Evolutionary conservation across 1,284 basidiomycete species (phyloP).

Genomic region (Dichomitus squalens): DNA sequence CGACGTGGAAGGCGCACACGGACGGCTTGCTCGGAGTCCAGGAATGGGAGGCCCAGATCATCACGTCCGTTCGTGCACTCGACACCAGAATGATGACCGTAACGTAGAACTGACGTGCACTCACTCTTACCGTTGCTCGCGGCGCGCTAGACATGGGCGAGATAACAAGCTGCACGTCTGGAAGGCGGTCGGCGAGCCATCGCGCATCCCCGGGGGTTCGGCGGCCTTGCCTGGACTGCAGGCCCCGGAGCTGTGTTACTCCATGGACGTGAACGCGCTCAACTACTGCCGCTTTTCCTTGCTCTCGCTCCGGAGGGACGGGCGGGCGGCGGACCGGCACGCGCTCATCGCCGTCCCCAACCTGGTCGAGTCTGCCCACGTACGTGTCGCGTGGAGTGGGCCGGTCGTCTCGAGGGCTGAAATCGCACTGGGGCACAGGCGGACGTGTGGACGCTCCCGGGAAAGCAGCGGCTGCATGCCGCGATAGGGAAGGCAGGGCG

Average conservation of each 20-base stretch:
- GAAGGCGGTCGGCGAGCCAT: slow-evolving; percentile 50
- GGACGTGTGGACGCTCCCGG: slow-evolving; percentile 78
- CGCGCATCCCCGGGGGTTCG: slow-evolving; percentile 53
- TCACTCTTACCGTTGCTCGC: not conserved
- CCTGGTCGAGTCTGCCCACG: slow-evolving; percentile 83
- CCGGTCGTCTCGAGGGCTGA: not conserved
- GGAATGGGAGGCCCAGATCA: slow-evolving; percentile 64
- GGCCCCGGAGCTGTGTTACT: slow-evolving; percentile 57
- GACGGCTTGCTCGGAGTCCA: slow-evolving; percentile 76
- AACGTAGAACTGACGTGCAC: not conserved
- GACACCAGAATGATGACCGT: too few species aligned
- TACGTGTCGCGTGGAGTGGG: slow-evolving; percentile 37
- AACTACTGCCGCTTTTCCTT: slow-evolving; percentile 88
- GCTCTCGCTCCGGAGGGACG: slow-evolving; percentile 29
- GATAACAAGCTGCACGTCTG: slow-evolving; percentile 84
- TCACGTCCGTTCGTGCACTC: slow-evolving; percentile 62
- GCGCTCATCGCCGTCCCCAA: slow-evolving; percentile 82
- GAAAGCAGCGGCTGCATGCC: slow-evolving; percentile 69
- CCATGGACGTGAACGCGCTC: slow-evolving; percentile 84
- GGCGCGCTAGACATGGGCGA: slow-evolving; percentile 69
- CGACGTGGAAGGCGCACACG: slow-evolving; percentile 78
- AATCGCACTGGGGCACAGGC: slow-evolving; percentile 46
- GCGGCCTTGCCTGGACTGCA: slow-evolving; percentile 52
- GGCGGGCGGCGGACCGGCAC: slow-evolving; percentile 23
- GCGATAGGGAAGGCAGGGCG: slow-evolving; percentile 64